Conservation (phyloP, 2,329 filamentous ascomycete genomes). For the Thelonectria rubi region DNA sequence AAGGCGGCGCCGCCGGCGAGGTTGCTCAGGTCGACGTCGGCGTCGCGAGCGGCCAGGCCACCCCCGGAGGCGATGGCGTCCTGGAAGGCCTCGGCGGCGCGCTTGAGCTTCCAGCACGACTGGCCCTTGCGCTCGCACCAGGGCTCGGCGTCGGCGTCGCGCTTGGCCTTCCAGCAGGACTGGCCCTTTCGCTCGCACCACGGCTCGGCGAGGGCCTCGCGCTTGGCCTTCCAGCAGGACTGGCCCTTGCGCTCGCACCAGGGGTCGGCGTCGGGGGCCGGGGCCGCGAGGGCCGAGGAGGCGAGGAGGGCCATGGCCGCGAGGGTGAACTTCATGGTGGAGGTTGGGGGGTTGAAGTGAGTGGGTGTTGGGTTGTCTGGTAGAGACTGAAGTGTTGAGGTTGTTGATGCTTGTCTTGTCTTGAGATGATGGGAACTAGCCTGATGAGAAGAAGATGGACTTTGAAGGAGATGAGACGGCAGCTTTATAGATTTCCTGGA, state of each 20-base stretch:
- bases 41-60: slow-evolving; percentile 39
- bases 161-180: slow-evolving; percentile 53
- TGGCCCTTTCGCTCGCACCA: slow-evolving; percentile 52
- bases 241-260: slow-evolving; percentile 52
- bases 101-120: slow-evolving; percentile 53
- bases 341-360: not conserved
- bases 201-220: slow-evolving; percentile 41
- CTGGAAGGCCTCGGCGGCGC: slow-evolving; percentile 51
- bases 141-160: slow-evolving; percentile 33
- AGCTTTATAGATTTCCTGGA: slow-evolving; percentile 34
- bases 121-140: slow-evolving; percentile 52
- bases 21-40: slow-evolving; percentile 44
- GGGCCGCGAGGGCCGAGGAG: slow-evolving; percentile 30
- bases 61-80: slow-evolving; percentile 40
- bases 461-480: slow-evolving; percentile 5
- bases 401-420: slow-evolving; percentile 29
- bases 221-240: slow-evolving; percentile 54
- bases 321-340: slow-evolving; percentile 44
- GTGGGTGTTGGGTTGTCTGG: slow-evolving; percentile 4
- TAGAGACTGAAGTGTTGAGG: slow-evolving; percentile 21
- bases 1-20: slow-evolving; percentile 49
- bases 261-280: slow-evolving; percentile 35
- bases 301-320: slow-evolving; percentile 38
- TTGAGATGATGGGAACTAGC: slow-evolving; percentile 38
- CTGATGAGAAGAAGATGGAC: slow-evolving; percentile 27